A percentile compares a stretch with the other conserved stretches of the same genome.
Conservation (phyloP, 805 yeast genomes). For the Yarrowia sp. region DNA sequence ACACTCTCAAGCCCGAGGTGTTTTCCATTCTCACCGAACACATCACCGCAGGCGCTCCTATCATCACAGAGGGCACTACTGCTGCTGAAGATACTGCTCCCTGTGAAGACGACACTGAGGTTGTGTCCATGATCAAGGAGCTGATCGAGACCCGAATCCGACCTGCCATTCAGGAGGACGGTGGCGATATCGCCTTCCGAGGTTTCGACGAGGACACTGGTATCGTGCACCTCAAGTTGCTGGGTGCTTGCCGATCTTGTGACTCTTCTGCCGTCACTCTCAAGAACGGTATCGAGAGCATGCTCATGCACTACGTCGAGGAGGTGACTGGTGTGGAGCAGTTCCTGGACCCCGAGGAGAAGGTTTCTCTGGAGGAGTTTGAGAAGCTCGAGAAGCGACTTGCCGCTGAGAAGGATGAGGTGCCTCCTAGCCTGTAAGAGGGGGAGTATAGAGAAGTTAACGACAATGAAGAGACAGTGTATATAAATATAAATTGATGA, state of each 20-base stretch:
- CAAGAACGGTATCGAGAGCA: conserved; percentile 94
- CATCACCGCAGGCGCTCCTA: conserved; percentile 49
- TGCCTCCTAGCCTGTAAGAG: conserved; percentile 30
- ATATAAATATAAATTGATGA: conserved; percentile 1
- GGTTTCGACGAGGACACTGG: conserved; percentile 86
- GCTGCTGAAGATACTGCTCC: conserved; percentile 45
- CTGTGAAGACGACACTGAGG: conserved; percentile 69
- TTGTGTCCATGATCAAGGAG: conserved; percentile 86
- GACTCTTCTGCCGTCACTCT: conserved; percentile 87
- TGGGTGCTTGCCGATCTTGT: conserved; percentile 96
- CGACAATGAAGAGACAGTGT: neutral
- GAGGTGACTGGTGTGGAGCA: conserved; percentile 89
- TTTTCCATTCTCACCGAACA: conserved; percentile 49
- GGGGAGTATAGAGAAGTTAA: neutral
- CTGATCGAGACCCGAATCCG: conserved; percentile 90
- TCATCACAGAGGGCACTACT: conserved; percentile 44
- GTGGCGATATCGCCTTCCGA: conserved; percentile 91
- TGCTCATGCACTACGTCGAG: conserved; percentile 95
- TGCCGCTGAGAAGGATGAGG: conserved; percentile 37
- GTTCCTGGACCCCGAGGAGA: conserved; percentile 75
- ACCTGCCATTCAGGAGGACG: conserved; percentile 98
- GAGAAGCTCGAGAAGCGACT: conserved; percentile 73
- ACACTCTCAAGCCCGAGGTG: conserved; percentile 64
- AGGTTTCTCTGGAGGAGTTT: conserved; percentile 74
- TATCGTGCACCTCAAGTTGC: conserved; percentile 78